Conservation (phyloP, 2,329 filamentous ascomycete genomes). For the Talaromyces rugulosus region DNA sequence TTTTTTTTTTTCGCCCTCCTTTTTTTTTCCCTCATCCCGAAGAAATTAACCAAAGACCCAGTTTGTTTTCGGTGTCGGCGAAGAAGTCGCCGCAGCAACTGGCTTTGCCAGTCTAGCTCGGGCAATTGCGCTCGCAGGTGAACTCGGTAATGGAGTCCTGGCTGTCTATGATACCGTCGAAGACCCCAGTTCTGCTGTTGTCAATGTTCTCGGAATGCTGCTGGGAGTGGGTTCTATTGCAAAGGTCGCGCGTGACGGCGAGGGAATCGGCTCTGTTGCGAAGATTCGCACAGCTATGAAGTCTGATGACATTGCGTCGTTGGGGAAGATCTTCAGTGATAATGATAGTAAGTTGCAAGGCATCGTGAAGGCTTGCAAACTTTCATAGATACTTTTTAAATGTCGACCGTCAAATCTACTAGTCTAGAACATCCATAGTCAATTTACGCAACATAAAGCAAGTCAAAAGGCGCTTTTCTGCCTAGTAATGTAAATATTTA, state of each 20-base stretch:
- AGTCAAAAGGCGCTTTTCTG: no score
- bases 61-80: not conserved
- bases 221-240: not conserved
- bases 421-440: not conserved
- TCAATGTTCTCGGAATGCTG: not conserved
- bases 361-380: not conserved
- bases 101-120: not conserved
- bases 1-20: not conserved
- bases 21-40: not conserved
- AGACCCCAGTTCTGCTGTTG: not conserved
- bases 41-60: not conserved
- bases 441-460: not conserved
- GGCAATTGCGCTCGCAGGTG: not conserved
- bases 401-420: not conserved
- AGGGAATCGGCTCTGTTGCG: not conserved
- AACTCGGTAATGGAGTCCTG: not conserved
- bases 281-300: not conserved
- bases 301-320: not conserved
- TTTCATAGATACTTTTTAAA: not conserved
- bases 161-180: not conserved
- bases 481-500: no score
- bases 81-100: not conserved
- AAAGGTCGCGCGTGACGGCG: not conserved
- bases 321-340: not conserved
- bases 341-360: not conserved